Base-by-base conservation (phyloP, 2,329 filamentous ascomycete species). In the Corinectria fuckeliana region DNA sequence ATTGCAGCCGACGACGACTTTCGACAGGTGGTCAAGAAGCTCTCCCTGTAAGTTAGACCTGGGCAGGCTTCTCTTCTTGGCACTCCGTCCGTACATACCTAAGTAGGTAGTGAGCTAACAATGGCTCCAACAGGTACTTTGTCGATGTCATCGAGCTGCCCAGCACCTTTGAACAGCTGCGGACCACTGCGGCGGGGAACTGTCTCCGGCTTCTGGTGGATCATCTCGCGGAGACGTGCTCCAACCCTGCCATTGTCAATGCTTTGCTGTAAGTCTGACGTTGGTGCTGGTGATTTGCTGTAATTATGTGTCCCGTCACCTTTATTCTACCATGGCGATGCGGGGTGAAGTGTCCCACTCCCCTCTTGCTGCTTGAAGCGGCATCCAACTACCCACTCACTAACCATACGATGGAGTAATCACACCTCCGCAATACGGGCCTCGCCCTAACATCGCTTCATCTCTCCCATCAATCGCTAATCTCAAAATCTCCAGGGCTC, bases 91-190 rank as follows among this genome's bases (percentile, higher is more conserved):
- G 10, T 7, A 16, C 8, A 8, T 16, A 2, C 8, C n/a, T 3
- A 18, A 14, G 7, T 30, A 25, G 4, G 9, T 11, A 3, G 1
- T 18, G 13, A 25, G 28, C 60, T 61, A 44, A 58, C 23, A 34
- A 50, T 58, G n/a, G 39, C 16, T 39, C 55, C 23, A 30, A 1
- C 36, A 90, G 87, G 52, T 90, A 85, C 71, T 83, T 91, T 61
- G 79, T 82, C 58, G 84, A 88, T 58, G 84, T 84, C 20, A 81
- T 92, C 55, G 81, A 83, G 50, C 77, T 88, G 44, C 88, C 90
- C 14, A 85, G 85, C 70, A 89, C 85, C 13, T 92, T 92, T 76
- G 90, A 93, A 70, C 89, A 92, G 74, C 80, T 92, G 8, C 82
- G 89, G 47, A 89, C 87, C 5, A 89, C 86, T 1, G 81, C 86